phyloP scores from a whole-genome alignment of 1,284 basidiomycete genomes.

The Ganoderma sinense region DNA sequence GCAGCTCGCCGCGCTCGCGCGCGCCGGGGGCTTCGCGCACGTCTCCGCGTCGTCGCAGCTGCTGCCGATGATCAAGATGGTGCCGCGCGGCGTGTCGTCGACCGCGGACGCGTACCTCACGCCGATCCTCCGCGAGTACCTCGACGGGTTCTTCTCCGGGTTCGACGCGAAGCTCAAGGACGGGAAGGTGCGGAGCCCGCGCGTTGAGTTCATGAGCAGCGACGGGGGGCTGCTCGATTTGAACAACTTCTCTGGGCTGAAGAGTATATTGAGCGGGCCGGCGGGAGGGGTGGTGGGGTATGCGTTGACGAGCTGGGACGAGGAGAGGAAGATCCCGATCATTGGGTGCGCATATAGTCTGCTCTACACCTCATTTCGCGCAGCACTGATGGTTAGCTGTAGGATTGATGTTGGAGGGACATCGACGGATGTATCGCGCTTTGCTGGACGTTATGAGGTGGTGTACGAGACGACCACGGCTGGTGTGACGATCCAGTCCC shows the following conservation, averaged over 20 bases:
- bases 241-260: constrained; percentile 88
- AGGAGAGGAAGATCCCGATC: constrained; percentile 66
- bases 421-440: constrained; percentile 90
- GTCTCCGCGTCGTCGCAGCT: constrained; percentile 90
- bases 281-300: constrained; percentile 92
- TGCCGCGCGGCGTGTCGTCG: constrained; percentile 90
- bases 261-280: constrained; percentile 88
- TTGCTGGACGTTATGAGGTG: constrained; percentile 85
- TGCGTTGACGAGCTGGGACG: constrained; percentile 86
- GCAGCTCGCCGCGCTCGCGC: constrained; percentile 76
- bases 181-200: constrained; percentile 55
- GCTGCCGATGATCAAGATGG: constrained; percentile 96
- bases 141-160: constrained; percentile 92
- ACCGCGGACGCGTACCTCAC: constrained; percentile 98
- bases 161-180: constrained; percentile 79
- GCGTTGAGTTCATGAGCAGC: constrained; percentile 87
- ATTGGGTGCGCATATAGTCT: constrained; percentile 65
- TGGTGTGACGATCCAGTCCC: constrained; percentile 88
- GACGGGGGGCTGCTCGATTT: constrained; percentile 90
- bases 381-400: neutral
- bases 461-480: constrained; percentile 94
- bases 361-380: neutral
- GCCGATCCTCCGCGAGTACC: constrained; percentile 85
- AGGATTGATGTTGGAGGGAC: constrained; percentile 89
- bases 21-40: constrained; percentile 84